These are phyloP conservation scores for Coemansia furcata DNA, from an alignment of 192 early-diverging fungal species.

Conservation along the genomic window DNA sequence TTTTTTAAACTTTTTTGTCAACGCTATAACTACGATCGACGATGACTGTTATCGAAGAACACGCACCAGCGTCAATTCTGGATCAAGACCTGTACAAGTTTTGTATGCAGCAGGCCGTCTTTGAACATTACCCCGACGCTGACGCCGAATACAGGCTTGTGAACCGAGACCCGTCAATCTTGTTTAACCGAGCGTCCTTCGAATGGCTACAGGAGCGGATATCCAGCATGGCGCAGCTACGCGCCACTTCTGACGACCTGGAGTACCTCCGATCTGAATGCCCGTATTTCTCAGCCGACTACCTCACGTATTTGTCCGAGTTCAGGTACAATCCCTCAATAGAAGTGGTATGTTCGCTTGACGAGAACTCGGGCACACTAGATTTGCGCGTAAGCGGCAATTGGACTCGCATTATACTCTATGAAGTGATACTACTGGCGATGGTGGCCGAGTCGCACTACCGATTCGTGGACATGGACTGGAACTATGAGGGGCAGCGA, in stretches of 20 bases:
- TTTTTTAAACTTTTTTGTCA: not conserved
- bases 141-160: conserved; percentile 64
- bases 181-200: conserved; percentile 47
- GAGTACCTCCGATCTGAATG: conserved; percentile 42
- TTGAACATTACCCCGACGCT: conserved; percentile 64
- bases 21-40: not conserved
- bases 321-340: conserved; percentile 53
- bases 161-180: conserved; percentile 55
- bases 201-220: conserved; percentile 52
- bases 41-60: not conserved
- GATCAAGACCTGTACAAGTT: conserved; percentile 86
- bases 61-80: conserved; percentile 59
- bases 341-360: conserved; percentile 16
- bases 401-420: conserved; percentile 73
- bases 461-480: conserved; percentile 65
- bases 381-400: conserved; percentile 56
- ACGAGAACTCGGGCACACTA: conserved; percentile 23
- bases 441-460: conserved; percentile 72
- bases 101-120: conserved; percentile 75
- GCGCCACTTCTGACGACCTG: conserved; percentile 36
- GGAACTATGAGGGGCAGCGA: conserved; percentile 61
- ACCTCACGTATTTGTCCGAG: conserved; percentile 58
- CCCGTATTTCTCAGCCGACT: conserved; percentile 57
- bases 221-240: conserved; percentile 10
- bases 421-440: conserved; percentile 70